Evolutionary conservation across 108 stramenopile species (phyloP).

Genomic region (Cyclotella atomus): DNA sequence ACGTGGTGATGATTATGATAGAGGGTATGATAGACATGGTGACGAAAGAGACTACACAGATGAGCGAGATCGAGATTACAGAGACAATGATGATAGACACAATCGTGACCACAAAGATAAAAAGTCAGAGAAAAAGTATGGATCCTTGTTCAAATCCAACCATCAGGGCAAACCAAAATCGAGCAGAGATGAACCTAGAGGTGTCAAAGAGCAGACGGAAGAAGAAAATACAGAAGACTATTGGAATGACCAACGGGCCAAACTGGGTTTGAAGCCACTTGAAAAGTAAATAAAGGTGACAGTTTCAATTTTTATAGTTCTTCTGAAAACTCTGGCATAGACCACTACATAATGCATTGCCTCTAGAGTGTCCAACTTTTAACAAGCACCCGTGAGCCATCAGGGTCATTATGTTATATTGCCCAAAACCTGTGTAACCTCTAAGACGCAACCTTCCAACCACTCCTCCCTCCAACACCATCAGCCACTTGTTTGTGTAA

Average conservation of each 20-base stretch:
- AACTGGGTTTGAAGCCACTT: conserved; percentile 80
- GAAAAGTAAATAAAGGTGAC: conserved; percentile 23
- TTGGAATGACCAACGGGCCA: conserved; percentile 85
- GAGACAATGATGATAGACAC: not conserved
- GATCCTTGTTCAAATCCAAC: conserved; percentile 66
- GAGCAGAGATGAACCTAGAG: conserved; percentile 4
- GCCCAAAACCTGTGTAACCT: too few relatives aligned
- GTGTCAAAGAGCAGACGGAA: not conserved
- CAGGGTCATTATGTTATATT: too few relatives aligned
- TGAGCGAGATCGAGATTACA: not conserved
- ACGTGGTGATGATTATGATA: conserved; percentile 3
- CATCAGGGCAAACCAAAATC: conserved; percentile 9
- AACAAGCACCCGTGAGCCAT: too few relatives aligned
- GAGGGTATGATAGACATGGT: not conserved
- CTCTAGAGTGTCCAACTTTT: too few relatives aligned
- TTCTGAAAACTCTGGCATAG: too few relatives aligned
- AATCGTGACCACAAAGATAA: conserved; percentile 18
- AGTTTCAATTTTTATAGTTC: too few relatives aligned
- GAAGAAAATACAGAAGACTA: conserved; percentile 57
- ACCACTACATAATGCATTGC: too few relatives aligned
- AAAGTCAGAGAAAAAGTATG: conserved; percentile 70
- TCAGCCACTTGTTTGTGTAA: too few relatives aligned
- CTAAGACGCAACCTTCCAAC: too few relatives aligned
- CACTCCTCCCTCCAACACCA: too few relatives aligned
- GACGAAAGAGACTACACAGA: not conserved